Evolutionary conservation across 2,329 filamentous ascomycete genomes (phyloP).

Genomic region (Fusarium odoratissimum): DNA sequence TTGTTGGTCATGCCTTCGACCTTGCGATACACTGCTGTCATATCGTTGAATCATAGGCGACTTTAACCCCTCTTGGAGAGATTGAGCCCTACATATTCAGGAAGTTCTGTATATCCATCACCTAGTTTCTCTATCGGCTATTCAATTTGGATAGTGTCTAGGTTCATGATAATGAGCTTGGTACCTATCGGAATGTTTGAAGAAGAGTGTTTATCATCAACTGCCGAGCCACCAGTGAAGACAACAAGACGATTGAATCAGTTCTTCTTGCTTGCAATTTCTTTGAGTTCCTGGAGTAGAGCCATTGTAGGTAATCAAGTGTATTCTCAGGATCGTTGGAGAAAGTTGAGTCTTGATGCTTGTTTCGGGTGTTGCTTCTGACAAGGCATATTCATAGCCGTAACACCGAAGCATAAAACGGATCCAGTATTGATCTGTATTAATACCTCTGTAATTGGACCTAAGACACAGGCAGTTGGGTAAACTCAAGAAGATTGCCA

Average conservation of each 20-base stretch:
- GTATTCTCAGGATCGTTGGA: neutral
- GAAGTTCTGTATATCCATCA: too few relatives aligned
- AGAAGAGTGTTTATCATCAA: neutral
- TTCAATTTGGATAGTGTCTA: neutral
- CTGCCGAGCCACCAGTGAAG: neutral
- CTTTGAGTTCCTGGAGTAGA: neutral
- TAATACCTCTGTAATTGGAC: neutral
- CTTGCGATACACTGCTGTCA: neutral
- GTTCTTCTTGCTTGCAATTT: accelerated
- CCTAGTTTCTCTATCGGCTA: too few relatives aligned
- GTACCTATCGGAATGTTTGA: neutral
- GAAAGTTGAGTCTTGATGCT: neutral
- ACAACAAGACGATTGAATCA: neutral
- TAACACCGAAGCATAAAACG: neutral
- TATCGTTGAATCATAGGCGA: neutral
- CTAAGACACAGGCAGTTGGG: too few relatives aligned
- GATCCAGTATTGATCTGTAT: neutral
- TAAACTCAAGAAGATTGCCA: neutral
- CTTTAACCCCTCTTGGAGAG: too few relatives aligned
- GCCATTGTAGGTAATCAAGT: neutral
- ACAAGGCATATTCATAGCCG: neutral
- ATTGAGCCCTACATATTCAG: neutral
- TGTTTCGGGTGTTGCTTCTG: neutral
- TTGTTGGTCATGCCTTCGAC: neutral
- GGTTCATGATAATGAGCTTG: neutral